These are phyloP conservation scores for Pezizomycotina sp. DNA, from an alignment of 2,329 filamentous ascomycete genomes.

Conservation along the genomic window DNA sequence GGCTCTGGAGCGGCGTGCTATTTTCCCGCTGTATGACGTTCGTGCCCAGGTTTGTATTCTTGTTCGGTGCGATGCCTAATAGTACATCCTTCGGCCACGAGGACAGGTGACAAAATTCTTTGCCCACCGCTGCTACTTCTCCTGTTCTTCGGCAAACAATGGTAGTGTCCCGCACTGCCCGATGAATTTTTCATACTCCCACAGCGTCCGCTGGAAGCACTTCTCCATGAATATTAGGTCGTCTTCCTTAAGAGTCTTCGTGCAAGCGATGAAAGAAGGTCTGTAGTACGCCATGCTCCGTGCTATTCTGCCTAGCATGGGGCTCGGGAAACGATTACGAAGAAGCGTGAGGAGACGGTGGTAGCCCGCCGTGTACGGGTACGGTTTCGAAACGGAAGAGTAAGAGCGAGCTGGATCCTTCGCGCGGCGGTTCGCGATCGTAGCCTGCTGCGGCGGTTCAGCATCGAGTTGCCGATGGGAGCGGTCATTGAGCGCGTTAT, in stretches of 20 bases:
- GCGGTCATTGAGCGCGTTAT: conserved; percentile 32
- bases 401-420: conserved; percentile 74
- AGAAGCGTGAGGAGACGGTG: conserved; percentile 73
- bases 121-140: conserved; percentile 86
- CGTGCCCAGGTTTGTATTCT: conserved; percentile 65
- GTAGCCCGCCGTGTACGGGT: conserved; percentile 78
- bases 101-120: conserved; percentile 89
- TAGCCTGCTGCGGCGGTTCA: conserved; percentile 26
- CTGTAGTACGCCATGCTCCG: conserved; percentile 78
- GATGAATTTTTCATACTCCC: conserved; percentile 87
- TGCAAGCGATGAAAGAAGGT: conserved; percentile 83
- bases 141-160: conserved; percentile 83
- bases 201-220: conserved; percentile 80
- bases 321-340: conserved; percentile 59
- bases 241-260: conserved; percentile 68
- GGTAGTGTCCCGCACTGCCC: conserved; percentile 77
- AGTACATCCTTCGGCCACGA: conserved; percentile 87
- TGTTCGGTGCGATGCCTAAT: conserved; percentile 69
- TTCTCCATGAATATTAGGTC: conserved; percentile 97
- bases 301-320: conserved; percentile 58
- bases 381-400: conserved; percentile 74
- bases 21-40: conserved; percentile 32
- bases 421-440: conserved; percentile 40
- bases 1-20: conserved; percentile 33
- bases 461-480: conserved; percentile 29